phyloP scores from a whole-genome alignment of 73 alveolate species.

The Paramecium bursaria region DNA sequence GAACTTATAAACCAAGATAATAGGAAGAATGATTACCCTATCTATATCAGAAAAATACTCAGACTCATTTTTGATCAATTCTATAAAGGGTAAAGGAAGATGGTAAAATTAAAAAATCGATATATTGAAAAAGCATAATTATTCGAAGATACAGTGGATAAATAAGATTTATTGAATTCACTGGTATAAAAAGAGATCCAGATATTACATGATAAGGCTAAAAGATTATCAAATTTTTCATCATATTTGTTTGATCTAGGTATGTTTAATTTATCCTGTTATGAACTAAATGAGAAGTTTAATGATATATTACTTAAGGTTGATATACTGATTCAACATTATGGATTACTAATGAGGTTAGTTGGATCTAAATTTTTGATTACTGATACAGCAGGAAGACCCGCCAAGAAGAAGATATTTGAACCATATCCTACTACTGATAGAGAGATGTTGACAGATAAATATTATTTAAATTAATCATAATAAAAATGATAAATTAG shows the following conservation, averaged over 20 bases:
- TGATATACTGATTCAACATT: constrained; percentile 21
- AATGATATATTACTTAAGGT: constrained; percentile 19
- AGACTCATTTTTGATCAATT: constrained; percentile 18
- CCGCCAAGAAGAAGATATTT: constrained; percentile 41
- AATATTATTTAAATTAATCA: constrained; percentile 29
- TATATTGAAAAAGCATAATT: constrained; percentile 14
- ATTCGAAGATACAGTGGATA: constrained; percentile 44
- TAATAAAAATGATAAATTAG: too few relatives aligned
- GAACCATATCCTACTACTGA: constrained; percentile 55
- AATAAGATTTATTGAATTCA: neutral
- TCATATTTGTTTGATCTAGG: constrained; percentile 44
- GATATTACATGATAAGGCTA: constrained; percentile 13
- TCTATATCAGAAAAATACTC: neutral
- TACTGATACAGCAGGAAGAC: neutral
- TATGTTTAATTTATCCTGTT: constrained; percentile 14
- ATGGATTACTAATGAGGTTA: constrained; percentile 2
- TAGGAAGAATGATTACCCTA: constrained; percentile 40
- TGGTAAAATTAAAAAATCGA: constrained; percentile 20
- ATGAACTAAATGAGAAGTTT: constrained; percentile 30
- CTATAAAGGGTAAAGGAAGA: constrained; percentile 43
- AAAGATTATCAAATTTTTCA: constrained; percentile 4
- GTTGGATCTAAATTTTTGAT: constrained; percentile 9
- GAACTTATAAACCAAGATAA: constrained; percentile 6
- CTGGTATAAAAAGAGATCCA: neutral
- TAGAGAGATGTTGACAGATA: neutral